Evolutionary conservation across 148 eudicot genomes (phyloP), one percentile per base, ranked within the genome.

Genomic region (Nyssa sinensis): DNA sequence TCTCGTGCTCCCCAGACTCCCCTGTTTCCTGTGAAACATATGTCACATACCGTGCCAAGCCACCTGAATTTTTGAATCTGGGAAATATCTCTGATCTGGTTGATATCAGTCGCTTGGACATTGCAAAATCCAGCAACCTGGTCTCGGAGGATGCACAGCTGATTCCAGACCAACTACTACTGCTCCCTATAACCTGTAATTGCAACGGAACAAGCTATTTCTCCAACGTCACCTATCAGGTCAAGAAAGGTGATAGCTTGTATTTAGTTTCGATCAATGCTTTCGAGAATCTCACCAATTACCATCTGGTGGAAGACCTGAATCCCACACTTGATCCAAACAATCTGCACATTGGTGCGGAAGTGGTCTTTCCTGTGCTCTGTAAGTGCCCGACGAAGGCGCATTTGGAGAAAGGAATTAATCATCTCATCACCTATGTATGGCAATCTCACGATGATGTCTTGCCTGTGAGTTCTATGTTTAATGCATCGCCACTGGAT

Each of bases 371-470:
- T 30, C 85, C 88, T 58, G 25, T 82, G 67, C 67, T 85, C 66
- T 85, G 88, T 28, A 85, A 72, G 69, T 85, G 85, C 71, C 81
- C 80, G 7, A 13, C 67, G 19, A 72, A 82, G 67, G 25, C 70
- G 3, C 58, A 64, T 9, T 5, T 12, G 7, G 60, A 39, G 51
- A 62, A 64, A 58, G 80, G 86, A 21, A 61, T 77, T 33, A 13
- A 72, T 6, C 59, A 74, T 66, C 77, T 82, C 27, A 35, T 82
- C 23, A 82, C 86, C 51, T 85, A 82, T 41, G 84, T 77, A 21
- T 82, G 84, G 88, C 84, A 82, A 74, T 86, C 84, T 2, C 29
- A 34, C 14, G 86, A 82, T 30, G 78, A 82, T 19, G 35, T 77
- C 35, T 47, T 65, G 59, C 58, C 73, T 24, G 82, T 85, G 9